These are phyloP conservation scores for Colletotrichum musae DNA, from an alignment of 2,329 filamentous ascomycete species.

Conservation along the genomic window DNA sequence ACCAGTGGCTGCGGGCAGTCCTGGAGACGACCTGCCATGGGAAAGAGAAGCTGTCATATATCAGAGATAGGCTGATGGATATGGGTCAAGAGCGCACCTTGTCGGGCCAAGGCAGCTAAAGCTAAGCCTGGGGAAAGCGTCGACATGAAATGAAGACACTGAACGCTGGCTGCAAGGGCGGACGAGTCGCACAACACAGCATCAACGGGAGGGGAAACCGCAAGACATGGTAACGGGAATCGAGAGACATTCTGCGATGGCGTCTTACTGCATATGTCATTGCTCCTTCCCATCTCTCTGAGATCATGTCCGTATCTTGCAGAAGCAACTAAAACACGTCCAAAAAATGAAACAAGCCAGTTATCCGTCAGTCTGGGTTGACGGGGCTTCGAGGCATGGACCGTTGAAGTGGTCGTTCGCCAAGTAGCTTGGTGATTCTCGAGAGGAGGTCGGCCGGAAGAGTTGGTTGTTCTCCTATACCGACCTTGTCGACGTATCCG, in stretches of 20 bases:
- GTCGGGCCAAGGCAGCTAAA: neutral
- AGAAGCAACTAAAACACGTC: constrained; percentile 34
- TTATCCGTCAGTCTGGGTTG: constrained; percentile 23
- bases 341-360: constrained; percentile 27
- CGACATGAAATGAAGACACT: neutral
- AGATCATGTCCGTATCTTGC: constrained; percentile 1
- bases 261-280: constrained; percentile 33
- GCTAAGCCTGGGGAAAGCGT: neutral
- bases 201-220: neutral
- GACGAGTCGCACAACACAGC: neutral
- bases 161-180: neutral
- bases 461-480: too few species aligned
- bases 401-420: too few species aligned
- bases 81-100: too few species aligned
- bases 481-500: too few species aligned
- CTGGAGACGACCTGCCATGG: too few species aligned
- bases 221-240: constrained; percentile 34
- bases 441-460: too few species aligned
- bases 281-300: constrained; percentile 25
- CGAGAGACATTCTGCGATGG: constrained; percentile 36
- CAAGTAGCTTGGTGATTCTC: too few species aligned
- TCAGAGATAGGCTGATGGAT: too few species aligned
- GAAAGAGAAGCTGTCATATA: too few species aligned
- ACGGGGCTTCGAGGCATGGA: constrained; percentile 9
- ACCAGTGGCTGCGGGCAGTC: too few species aligned